Evolutionary conservation across 2,329 filamentous ascomycete species (phyloP).

Genomic region (Claviceps capensis): DNA sequence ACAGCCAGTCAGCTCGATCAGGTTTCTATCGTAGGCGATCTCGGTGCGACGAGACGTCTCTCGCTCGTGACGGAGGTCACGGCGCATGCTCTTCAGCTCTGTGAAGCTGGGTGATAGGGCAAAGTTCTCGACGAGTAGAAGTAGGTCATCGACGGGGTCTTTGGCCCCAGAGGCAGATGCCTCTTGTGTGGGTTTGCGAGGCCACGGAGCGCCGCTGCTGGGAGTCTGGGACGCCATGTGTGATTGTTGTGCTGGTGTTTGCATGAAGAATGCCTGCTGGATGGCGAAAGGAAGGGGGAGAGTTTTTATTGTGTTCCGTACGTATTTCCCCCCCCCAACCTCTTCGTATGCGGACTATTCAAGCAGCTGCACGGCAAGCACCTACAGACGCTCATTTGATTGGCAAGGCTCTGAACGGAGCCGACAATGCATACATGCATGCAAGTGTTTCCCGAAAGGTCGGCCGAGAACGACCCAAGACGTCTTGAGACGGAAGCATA

Average conservation of each 20-base stretch:
- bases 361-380: background rate
- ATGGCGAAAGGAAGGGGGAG: background rate
- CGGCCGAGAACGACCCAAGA: background rate
- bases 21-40: background rate
- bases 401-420: background rate
- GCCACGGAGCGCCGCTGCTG: background rate
- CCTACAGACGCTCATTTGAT: no score
- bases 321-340: background rate
- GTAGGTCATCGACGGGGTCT: conserved; percentile 3
- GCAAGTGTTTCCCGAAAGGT: background rate
- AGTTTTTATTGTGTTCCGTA: background rate
- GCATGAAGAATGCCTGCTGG: background rate
- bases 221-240: background rate
- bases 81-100: background rate
- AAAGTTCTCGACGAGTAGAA: background rate
- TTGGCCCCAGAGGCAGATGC: background rate
- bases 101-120: background rate
- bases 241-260: background rate
- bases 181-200: no score
- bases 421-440: background rate
- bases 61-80: background rate
- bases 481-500: no score
- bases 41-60: background rate
- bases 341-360: background rate
- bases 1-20: background rate